These are phyloP conservation scores for Candida morakotiae DNA, from an alignment of 805 yeast genomes.

Conservation along the genomic window DNA sequence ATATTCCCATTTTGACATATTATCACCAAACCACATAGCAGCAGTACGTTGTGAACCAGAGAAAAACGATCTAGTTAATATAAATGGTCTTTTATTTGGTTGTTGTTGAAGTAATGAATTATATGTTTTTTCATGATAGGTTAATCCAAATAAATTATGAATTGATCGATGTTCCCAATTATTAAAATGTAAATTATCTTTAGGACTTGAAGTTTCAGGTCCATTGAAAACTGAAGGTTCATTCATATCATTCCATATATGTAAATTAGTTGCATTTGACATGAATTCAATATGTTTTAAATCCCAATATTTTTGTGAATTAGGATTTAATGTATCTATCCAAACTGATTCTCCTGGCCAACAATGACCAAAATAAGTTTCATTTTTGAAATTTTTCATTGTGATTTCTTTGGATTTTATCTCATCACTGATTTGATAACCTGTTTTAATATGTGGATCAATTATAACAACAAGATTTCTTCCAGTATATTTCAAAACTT, in stretches of 20 bases:
- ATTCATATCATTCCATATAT: slow-evolving; percentile 97
- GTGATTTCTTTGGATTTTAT: slow-evolving; percentile 42
- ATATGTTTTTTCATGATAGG: slow-evolving; percentile 77
- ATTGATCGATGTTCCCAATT: slow-evolving; percentile 87
- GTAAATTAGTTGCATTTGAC: slow-evolving; percentile 59
- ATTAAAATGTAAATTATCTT: slow-evolving; percentile 73
- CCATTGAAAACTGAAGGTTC: slow-evolving; percentile 96
- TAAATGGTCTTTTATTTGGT: slow-evolving; percentile 66
- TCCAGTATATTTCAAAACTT: slow-evolving; percentile 62
- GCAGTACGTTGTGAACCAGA: slow-evolving; percentile 90
- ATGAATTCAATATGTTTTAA: slow-evolving; percentile 19
- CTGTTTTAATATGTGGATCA: slow-evolving; percentile 85
- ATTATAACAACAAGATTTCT: slow-evolving; percentile 80
- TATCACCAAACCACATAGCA: slow-evolving; percentile 98
- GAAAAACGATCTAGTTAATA: slow-evolving; percentile 80
- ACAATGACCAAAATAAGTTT: slow-evolving; percentile 76
- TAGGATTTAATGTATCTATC: slow-evolving; percentile 80
- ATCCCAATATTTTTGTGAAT: slow-evolving; percentile 43
- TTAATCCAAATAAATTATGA: slow-evolving; percentile 80
- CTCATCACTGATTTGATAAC: slow-evolving; percentile 59
- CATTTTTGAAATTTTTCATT: slow-evolving; percentile 43
- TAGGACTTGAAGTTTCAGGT: slow-evolving; percentile 88
- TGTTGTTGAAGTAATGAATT: slow-evolving; percentile 56
- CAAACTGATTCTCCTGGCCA: slow-evolving; percentile 98
- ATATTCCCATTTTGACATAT: slow-evolving; percentile 89